phyloP scores from a whole-genome alignment of 2,329 filamentous ascomycete genomes.

The Pseudogymnoascus sp. region DNA sequence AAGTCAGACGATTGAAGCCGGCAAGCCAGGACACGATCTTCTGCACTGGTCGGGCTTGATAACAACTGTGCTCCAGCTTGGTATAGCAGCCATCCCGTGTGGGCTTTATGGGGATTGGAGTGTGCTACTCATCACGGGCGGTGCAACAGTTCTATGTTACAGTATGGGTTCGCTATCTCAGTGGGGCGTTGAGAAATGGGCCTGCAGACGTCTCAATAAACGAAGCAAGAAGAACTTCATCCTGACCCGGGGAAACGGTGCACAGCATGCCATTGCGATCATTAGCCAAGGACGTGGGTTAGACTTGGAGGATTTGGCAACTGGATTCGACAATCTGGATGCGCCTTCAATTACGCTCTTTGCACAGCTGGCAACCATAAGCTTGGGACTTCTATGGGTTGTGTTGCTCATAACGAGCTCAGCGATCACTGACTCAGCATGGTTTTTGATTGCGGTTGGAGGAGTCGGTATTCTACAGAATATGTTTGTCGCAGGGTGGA shows the following conservation, averaged over 20 bases:
- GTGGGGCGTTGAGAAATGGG: slow-evolving; percentile 39
- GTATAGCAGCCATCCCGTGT: slow-evolving; percentile 16
- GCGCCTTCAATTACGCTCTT: slow-evolving; percentile 7
- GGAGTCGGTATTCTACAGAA: slow-evolving; percentile 37
- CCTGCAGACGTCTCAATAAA: slow-evolving; percentile 30
- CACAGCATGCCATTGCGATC: slow-evolving; percentile 35
- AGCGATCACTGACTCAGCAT: slow-evolving; percentile 32
- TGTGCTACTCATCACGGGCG: slow-evolving; percentile 34
- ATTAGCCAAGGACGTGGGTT: slow-evolving; percentile 29
- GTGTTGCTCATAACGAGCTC: slow-evolving; percentile 34
- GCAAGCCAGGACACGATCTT: slow-evolving; percentile 14
- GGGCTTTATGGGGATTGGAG: slow-evolving; percentile 15
- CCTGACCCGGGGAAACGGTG: slow-evolving; percentile 36
- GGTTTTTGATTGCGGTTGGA: slow-evolving; percentile 36
- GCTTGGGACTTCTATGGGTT: slow-evolving; percentile 33
- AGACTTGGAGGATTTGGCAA: slow-evolving; percentile 37
- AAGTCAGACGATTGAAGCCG: slow-evolving; percentile 7
- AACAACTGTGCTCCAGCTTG: slow-evolving; percentile 16
- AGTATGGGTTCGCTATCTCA: slow-evolving; percentile 33
- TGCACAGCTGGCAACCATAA: slow-evolving; percentile 14
- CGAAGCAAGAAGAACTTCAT: slow-evolving; percentile 21
- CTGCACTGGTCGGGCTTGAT: slow-evolving; percentile 20
- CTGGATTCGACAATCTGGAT: slow-evolving; percentile 18
- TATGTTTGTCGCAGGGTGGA: slow-evolving; percentile 29
- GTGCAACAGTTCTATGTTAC: slow-evolving; percentile 33